Evolutionary conservation across 208 protist genomes (phyloP).

Genomic region (Crithidia bombi): DNA sequence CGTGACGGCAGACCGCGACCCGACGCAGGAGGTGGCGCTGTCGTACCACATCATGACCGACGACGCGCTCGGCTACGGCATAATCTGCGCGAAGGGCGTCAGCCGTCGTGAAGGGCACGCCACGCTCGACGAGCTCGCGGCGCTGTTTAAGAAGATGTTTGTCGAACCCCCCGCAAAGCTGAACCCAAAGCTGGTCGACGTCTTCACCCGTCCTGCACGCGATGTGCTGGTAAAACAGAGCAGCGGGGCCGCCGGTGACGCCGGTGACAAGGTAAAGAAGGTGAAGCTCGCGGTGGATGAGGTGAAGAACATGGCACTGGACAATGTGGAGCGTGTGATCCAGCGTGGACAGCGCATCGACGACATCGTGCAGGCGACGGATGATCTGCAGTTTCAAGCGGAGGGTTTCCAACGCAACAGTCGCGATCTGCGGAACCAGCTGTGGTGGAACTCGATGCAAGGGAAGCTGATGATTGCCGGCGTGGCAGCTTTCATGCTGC

Average conservation of each 20-base stretch:
- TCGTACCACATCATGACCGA: slow-evolving; percentile 88
- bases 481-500: slow-evolving; percentile 60
- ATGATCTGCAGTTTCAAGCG: slow-evolving; percentile 89
- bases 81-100: slow-evolving; percentile 57
- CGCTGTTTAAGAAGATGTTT: slow-evolving; percentile 89
- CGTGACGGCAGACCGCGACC: slow-evolving; percentile 39
- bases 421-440: slow-evolving; percentile 79
- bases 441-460: slow-evolving; percentile 90
- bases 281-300: slow-evolving; percentile 84
- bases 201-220: slow-evolving; percentile 69
- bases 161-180: slow-evolving; percentile 71
- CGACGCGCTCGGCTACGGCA: slow-evolving; percentile 71
- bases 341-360: slow-evolving; percentile 85
- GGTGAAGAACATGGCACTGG: slow-evolving; percentile 82
- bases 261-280: slow-evolving; percentile 60
- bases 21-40: slow-evolving; percentile 53
- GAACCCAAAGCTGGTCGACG: slow-evolving; percentile 59
- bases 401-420: slow-evolving; percentile 88
- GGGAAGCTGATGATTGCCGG: slow-evolving; percentile 74
- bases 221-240: slow-evolving; percentile 70
- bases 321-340: slow-evolving; percentile 87
- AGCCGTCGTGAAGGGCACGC: slow-evolving; percentile 64
- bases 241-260: slow-evolving; percentile 16
- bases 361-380: slow-evolving; percentile 88
- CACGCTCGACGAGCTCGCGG: slow-evolving; percentile 70